Base-by-base conservation (phyloP, 2,329 filamentous ascomycete genomes). In the Plectosphaerella cucumerina region DNA sequence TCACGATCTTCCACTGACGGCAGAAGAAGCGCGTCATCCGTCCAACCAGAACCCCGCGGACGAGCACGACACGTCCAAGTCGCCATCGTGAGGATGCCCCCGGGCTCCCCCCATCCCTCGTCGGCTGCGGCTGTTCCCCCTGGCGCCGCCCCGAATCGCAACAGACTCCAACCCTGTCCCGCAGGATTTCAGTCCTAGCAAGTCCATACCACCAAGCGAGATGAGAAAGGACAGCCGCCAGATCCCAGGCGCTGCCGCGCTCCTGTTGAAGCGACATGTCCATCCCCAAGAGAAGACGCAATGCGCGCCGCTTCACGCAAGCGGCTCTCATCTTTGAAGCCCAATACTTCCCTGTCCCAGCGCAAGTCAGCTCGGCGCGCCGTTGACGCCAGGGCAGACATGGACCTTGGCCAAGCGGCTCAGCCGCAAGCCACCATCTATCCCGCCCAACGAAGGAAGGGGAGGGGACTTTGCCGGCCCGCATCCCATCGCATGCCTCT, bases 341-440 rank as follows among this genome's bases (percentile, higher is more conserved):
- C n/a, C n/a, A n/a, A n/a, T n/a, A n/a, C n/a, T n/a, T n/a, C n/a
- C n/a, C n/a, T n/a, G n/a, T n/a, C n/a, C n/a, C n/a, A n/a, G n/a
- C n/a, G n/a, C n/a, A n/a, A 37, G 35, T 37, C 35, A 37, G 35
- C 35, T 17, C 17, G 35, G 35, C 35, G 35, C 35, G 35, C 35
- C 26, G 35, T 15, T n/a, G 35, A 18, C 35, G 35, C 35, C 35
- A 37, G 35, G 35, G 35, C 35, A 37, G 35, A 37, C 35, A 15
- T 37, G n/a, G 12, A 37, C 35, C 10, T n/a, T 33, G 18, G 22
- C 45, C 35, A 39, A 39, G 33, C 45, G 45, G 35, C 45, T 47
- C 45, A 47, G 45, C 45, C 34, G 33, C 45, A 47, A 47, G 45
- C 45, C 45, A 47, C 45, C 21, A 37, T 39, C 20, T 18, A n/a